Evolutionary conservation across 2,329 filamentous ascomycete genomes (phyloP), one percentile per base, ranked within the genome.

Genomic region (Trichophyton mentagrophytes): DNA sequence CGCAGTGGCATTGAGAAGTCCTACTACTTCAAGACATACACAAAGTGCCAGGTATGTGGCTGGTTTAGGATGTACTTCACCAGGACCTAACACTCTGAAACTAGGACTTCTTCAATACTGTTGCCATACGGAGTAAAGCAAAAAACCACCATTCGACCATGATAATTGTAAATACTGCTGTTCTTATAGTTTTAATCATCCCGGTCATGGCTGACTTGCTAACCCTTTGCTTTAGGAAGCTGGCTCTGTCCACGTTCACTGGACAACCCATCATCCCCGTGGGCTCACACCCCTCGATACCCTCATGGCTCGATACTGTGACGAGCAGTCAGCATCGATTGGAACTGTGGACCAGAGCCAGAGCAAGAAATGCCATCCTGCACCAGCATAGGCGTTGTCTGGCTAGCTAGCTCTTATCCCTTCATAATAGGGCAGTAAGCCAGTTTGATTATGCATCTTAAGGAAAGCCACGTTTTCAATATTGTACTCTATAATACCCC

Each of bases 81-180:
- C 27, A 15, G 4, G 22, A 4, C n/a, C 25, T 17, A 20, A 22
- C 36, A 38, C 27, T 25, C 6, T n/a, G 22, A 60, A 27, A 20
- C 22, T 36, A 61, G 51, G 51, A 61, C 42, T 61, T 61, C 38
- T 25, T 57, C 13, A 40, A 61, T 13, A 53, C 51, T 38, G 40
- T 61, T 40, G 59, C 30, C 11, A 57, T 57, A 25, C 36, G 51
- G 20, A 61, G 59, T 63, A 67, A 72, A 17, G 64, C 65, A 8
- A 70, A 72, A 64, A 73, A 72, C 57, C 73, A 75, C 62, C 73
- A 75, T 66, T 66, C 73, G 22, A 73, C 69, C 1, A 73, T 75
- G 67, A 74, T 70, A 2, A 60, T 74, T 60, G 73, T 75, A 68
- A 3, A 27, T 6, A 40, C 38, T 57, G 7, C 20, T 1, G 15